Percentiles rank a stretch among this genome's conserved stretches.
These are phyloP conservation scores for Aurinia saxatilis DNA, from an alignment of 345 rosid species.

Conservation along the genomic window DNA sequence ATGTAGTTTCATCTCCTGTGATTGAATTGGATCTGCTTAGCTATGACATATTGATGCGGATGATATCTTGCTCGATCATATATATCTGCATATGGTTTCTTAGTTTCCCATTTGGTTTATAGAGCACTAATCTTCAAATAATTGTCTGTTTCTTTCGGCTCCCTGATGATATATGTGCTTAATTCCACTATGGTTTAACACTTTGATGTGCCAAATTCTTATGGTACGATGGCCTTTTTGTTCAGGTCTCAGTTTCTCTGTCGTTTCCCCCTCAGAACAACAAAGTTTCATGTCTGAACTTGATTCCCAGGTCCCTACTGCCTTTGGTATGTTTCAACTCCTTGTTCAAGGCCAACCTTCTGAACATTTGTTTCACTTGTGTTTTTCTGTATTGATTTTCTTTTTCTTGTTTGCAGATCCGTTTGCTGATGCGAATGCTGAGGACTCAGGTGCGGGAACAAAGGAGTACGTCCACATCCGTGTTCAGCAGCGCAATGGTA, in stretches of 20 bases:
- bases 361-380: neutral
- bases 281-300: slow-evolving; percentile 60
- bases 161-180: neutral
- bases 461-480: slow-evolving; percentile 68
- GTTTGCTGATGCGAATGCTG: slow-evolving; percentile 70
- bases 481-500: slow-evolving; percentile 72
- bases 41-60: neutral
- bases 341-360: neutral
- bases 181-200: no score
- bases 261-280: slow-evolving; percentile 20
- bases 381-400: slow-evolving; percentile 5
- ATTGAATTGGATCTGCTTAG: slow-evolving; percentile 4
- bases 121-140: neutral
- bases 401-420: slow-evolving; percentile 33
- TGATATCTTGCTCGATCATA: no score
- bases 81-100: neutral
- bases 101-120: neutral
- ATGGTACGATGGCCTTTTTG: neutral
- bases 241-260: slow-evolving; percentile 21
- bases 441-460: slow-evolving; percentile 69
- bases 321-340: slow-evolving; percentile 38
- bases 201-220: neutral
- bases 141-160: neutral
- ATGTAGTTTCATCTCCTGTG: neutral
- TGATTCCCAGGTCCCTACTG: slow-evolving; percentile 45